Evolutionary conservation across 257 asterid species (phyloP).

Genomic region (Leptodermis oblonga): DNA sequence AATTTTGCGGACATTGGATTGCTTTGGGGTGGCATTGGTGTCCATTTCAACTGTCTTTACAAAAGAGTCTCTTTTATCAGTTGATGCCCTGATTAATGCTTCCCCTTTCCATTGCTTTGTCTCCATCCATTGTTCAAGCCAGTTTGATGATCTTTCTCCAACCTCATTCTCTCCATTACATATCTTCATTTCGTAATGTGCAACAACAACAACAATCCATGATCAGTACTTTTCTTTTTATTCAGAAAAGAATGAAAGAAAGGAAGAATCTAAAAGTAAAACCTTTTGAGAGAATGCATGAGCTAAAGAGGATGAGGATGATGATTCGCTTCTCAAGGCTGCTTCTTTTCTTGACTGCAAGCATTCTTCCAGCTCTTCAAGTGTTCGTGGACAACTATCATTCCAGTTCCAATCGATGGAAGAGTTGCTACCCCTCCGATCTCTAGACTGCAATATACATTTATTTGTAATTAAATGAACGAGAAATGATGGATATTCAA

Average conservation of each 20-base stretch:
- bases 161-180: constrained; percentile 29
- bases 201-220: constrained; percentile 7
- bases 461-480: not conserved
- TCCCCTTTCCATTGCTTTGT: constrained; percentile 49
- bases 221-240: not conserved
- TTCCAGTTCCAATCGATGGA: constrained; percentile 77
- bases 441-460: constrained; percentile 45
- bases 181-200: constrained; percentile 23
- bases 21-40: constrained; percentile 26
- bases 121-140: constrained; percentile 67
- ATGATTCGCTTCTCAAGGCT: constrained; percentile 45
- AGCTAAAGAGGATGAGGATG: constrained; percentile 48
- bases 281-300: constrained; percentile 73
- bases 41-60: constrained; percentile 80
- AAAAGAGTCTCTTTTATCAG: constrained; percentile 55
- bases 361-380: constrained; percentile 67
- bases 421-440: constrained; percentile 40
- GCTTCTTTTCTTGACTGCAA: constrained; percentile 74
- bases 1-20: constrained; percentile 40
- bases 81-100: constrained; percentile 51
- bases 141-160: constrained; percentile 35
- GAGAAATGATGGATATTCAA: not conserved
- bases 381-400: constrained; percentile 66
- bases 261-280: not conserved
- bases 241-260: not conserved